A percentile compares a stretch with the other conserved stretches of the same genome.
phyloP scores from a whole-genome alignment of 1,139 yeast species.

The Suhomyces chickasaworum region DNA sequence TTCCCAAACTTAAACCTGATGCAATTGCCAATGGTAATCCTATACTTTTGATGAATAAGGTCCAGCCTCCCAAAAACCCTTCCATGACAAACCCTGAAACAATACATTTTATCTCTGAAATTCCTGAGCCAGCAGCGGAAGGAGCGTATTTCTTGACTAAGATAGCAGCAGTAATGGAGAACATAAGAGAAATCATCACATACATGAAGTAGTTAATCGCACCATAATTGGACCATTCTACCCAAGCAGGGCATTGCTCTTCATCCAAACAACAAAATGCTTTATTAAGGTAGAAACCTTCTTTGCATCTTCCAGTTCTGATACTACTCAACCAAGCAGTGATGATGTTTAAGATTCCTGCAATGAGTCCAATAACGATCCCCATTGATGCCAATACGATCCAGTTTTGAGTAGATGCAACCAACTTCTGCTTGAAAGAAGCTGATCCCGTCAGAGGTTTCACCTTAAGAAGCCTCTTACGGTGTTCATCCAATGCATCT shows the following conservation, averaged over 20 bases:
- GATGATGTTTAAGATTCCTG: constrained; percentile 75
- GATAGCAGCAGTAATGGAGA: constrained; percentile 66
- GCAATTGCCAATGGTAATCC: constrained; percentile 87
- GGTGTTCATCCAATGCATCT: constrained; percentile 66
- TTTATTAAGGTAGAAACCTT: constrained; percentile 69
- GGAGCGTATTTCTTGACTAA: constrained; percentile 78
- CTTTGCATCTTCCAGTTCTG: constrained; percentile 74
- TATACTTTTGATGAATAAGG: constrained; percentile 72
- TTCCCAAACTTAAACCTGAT: constrained; percentile 78
- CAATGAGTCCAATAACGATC: constrained; percentile 72
- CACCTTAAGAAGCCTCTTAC: constrained; percentile 29
- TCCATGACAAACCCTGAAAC: constrained; percentile 86
- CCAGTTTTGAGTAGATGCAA: constrained; percentile 68
- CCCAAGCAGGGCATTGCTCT: constrained; percentile 56
- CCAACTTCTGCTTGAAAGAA: constrained; percentile 30
- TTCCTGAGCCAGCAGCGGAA: constrained; percentile 95
- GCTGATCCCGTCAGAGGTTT: constrained; percentile 18
- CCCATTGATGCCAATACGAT: constrained; percentile 76
- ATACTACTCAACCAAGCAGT: constrained; percentile 87
- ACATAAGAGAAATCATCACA: constrained; percentile 57
- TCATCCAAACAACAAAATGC: constrained; percentile 82
- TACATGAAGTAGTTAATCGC: constrained; percentile 59
- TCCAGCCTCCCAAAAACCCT: constrained; percentile 74
- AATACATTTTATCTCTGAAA: constrained; percentile 93
- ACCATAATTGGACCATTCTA: constrained; percentile 49